A percentile compares a stretch with the other conserved stretches of the same genome.
Evolutionary conservation across 192 early-diverging fungal species (phyloP).

Genomic region (Mortierella antarctica): DNA sequence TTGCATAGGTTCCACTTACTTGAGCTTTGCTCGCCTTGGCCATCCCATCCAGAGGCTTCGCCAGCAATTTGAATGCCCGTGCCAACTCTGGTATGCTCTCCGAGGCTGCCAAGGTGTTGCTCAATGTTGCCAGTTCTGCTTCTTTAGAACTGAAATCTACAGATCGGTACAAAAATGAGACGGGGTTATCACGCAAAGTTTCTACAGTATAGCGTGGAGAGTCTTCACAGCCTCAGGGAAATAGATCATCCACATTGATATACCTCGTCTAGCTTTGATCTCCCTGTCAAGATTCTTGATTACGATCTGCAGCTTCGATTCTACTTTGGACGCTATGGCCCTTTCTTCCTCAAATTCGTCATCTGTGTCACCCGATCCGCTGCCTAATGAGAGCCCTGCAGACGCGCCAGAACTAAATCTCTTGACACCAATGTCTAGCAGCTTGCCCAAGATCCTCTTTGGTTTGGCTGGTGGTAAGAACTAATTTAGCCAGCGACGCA

Average conservation of each 20-base stretch:
- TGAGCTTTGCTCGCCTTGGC: constrained; percentile 51
- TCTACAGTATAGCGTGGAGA: neutral
- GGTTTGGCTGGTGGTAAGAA: constrained; percentile 54
- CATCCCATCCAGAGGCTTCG: constrained; percentile 48
- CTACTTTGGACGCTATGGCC: constrained; percentile 3
- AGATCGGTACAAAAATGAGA: neutral
- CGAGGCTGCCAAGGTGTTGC: constrained; percentile 20
- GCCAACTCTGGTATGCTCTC: constrained; percentile 37
- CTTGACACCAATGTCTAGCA: constrained; percentile 44
- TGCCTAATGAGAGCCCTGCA: neutral
- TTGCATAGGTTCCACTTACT: constrained; percentile 6
- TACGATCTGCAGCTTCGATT: constrained; percentile 35
- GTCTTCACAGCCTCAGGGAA: neutral
- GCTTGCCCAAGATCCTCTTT: constrained; percentile 38
- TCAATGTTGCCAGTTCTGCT: constrained; percentile 38
- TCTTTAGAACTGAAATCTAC: constrained; percentile 47
- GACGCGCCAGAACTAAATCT: constrained; percentile 28
- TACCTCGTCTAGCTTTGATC: constrained; percentile 48
- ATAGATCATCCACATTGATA: neutral
- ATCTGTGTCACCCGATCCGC: constrained; percentile 34
- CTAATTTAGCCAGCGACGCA: neutral
- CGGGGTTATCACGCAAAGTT: too few species aligned
- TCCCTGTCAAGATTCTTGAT: constrained; percentile 46
- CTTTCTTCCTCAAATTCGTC: constrained; percentile 51
- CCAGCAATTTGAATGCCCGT: constrained; percentile 39